Percentiles rank a stretch among this genome's conserved stretches.
Conservation (phyloP, 257 asterid genomes). For the Solanum chmielewskii region DNA sequence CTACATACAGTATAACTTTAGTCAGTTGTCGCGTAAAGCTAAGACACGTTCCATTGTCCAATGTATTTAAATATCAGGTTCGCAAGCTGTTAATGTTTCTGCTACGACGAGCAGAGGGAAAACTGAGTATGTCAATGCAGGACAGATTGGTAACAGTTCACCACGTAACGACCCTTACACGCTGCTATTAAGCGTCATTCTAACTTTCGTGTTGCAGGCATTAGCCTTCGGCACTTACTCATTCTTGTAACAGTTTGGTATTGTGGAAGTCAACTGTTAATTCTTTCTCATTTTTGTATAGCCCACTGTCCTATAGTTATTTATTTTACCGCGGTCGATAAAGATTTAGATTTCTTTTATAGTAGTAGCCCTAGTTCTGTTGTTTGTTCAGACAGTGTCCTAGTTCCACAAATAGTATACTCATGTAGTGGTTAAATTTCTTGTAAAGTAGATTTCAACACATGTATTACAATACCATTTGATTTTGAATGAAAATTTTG, state of each 20-base stretch:
- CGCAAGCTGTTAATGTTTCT: constrained; percentile 64
- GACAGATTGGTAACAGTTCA: constrained; percentile 32
- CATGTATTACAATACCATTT: not conserved
- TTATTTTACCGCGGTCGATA: not conserved
- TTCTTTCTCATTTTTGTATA: not conserved
- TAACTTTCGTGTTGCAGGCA: constrained; percentile 31
- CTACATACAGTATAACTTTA: not conserved
- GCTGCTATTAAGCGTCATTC: constrained; percentile 1
- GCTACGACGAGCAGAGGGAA: constrained; percentile 41
- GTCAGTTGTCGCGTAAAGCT: not conserved
- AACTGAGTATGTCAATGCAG: constrained; percentile 67
- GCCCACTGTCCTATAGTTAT: not conserved
- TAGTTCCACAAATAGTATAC: not conserved
- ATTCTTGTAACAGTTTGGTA: constrained; percentile 25
- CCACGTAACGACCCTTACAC: constrained; percentile 2
- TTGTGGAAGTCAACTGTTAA: not conserved
- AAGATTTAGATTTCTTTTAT: not conserved
- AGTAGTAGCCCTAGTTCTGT: not conserved
- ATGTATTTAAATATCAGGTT: constrained; percentile 31
- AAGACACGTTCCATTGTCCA: not conserved
- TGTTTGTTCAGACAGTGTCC: not conserved
- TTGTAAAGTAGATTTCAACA: not conserved
- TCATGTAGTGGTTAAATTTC: not conserved
- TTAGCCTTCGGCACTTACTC: constrained; percentile 20
- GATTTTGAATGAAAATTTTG: not conserved